Base-by-base conservation (phyloP, 2,329 filamentous ascomycete genomes). In the Juglanconis juglandina region DNA sequence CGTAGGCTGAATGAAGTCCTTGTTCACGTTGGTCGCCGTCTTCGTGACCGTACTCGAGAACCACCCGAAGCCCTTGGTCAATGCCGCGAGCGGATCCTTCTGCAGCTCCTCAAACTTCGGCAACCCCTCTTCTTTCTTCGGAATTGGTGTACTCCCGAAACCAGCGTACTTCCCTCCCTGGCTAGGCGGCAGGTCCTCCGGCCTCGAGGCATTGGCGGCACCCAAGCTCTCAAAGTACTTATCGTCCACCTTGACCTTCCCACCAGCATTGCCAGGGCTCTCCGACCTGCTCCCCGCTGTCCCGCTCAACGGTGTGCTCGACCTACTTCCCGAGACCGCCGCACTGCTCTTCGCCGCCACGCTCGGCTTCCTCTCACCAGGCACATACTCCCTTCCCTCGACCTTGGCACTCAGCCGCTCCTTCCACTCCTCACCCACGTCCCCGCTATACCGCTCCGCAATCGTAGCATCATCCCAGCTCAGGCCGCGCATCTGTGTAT, bases 21-120 rank as follows among this genome's bases (percentile, higher is more conserved):
- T 89, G 72, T 97, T 96, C 32, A 97, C 89, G 14, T 86, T 91
- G 80, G 96, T 96, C 42, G 93, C 95, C 65, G 91, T 90, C 81
- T 95, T 96, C 33, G 87, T 87, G 47, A 98, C 92, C 11, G 91
- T 92, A 39, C 86, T 89, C 17, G 92, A 85, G 70, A 98, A 92
- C 92, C 95, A 98, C 8, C 94, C 94, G 69, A 98, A 96, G 0
- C 94, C 91, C 76, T 96, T 97, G 34, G 87, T 92, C 67, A 99
- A 75, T 14, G 94, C 92, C 1, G 86, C 93, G 64, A 98, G 81
- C 0, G 95, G 93, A 72, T 99, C 95, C 71, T 88, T 90, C 74
- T 96, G 92, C 70, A 98, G 85, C 58, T 98, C 94, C 58, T 95
- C 89, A n/a, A 95, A 78, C 11, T 86, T 86, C 0, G 90, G 90